Percentiles rank a stretch among this genome's conserved stretches.
phyloP scores from a whole-genome alignment of 257 asterid genomes.

The Cruciata laevipes region DNA sequence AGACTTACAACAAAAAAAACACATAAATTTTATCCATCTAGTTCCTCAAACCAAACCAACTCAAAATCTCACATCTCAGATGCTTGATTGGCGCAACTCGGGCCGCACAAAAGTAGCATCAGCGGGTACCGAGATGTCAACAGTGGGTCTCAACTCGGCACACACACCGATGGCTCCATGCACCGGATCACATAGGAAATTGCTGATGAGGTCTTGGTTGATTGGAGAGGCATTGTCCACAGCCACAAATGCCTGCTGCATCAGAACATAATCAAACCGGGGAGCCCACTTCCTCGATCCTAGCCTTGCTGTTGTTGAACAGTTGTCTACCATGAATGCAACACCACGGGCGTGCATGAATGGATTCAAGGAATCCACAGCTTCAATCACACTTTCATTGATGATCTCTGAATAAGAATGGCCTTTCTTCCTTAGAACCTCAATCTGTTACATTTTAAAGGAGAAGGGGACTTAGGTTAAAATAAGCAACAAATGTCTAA shows the following conservation, averaged over 20 bases:
- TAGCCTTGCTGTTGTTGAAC: constrained; percentile 87
- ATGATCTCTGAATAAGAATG: constrained; percentile 93
- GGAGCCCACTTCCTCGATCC: constrained; percentile 99
- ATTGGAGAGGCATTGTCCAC: constrained; percentile 60
- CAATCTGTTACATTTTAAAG: constrained; percentile 46
- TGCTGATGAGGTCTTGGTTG: constrained; percentile 73
- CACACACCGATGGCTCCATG: constrained; percentile 84
- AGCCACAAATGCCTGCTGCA: constrained; percentile 86
- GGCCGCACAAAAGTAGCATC: constrained; percentile 97
- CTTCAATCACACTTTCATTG: constrained; percentile 80
- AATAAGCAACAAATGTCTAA: background rate
- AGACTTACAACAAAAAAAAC: background rate
- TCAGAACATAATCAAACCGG: constrained; percentile 73
- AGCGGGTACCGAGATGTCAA: constrained; percentile 79
- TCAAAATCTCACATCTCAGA: constrained; percentile 8
- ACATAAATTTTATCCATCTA: background rate
- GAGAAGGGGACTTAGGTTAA: background rate
- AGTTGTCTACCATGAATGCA: constrained; percentile 94
- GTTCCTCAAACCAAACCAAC: background rate
- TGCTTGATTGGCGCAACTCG: constrained; percentile 58
- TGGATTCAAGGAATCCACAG: constrained; percentile 90
- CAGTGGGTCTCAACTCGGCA: constrained; percentile 87
- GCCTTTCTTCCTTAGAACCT: constrained; percentile 87
- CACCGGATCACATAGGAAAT: constrained; percentile 76
- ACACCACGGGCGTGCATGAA: constrained; percentile 99